Evolutionary conservation across 1,139 yeast species (phyloP), one percentile per base, ranked within the genome.

Genomic region (Saccharomyces pastorianus): DNA sequence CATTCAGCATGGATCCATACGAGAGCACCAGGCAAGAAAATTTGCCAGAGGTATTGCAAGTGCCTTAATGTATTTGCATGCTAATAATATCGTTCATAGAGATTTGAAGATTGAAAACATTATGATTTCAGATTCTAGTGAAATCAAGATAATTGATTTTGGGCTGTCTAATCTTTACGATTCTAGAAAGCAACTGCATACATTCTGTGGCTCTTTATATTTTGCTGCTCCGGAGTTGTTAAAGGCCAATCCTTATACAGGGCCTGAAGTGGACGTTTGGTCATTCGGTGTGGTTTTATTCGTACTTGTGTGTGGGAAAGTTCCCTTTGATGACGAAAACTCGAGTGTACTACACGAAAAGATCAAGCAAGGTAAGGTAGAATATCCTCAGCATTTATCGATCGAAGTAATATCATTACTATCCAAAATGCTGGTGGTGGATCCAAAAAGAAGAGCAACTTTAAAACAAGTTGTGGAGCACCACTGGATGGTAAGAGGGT

Each of bases 211-310:
- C 0, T 90, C 97, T 0, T 76, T 93, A 51, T 93, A 93, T 70
- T 93, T 93, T 78, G 99, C 99, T 1, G 99, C 99, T 0, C 99
- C 99, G 0, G 99, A 93, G 68, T 76, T 93, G 59, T 76, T 93
- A 56, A 85, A 88, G 55, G 98, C 98, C 0, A 83, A 84, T 59
- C 97, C 97, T 0, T 93, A 93, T 65, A 76, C 82, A 47, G 99
- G 99, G 0, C 99, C 99, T 0, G 99, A 93, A 69, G 96, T 93
- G 52, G 99, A 93, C 68, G 84, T 93, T 28, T 93, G 99, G 99
- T 88, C 96, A 6, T 91, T 91, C 75, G 99, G 98, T 54, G 96
- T 93, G 48, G 96, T 93, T 0, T 74, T 93, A 34, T 93, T 88
- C 66, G 99, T 93, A 13, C 74, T 93, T 58, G 96, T 93, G 1